phyloP scores from a whole-genome alignment of 345 rosid genomes.

The Nasturtium officinale region DNA sequence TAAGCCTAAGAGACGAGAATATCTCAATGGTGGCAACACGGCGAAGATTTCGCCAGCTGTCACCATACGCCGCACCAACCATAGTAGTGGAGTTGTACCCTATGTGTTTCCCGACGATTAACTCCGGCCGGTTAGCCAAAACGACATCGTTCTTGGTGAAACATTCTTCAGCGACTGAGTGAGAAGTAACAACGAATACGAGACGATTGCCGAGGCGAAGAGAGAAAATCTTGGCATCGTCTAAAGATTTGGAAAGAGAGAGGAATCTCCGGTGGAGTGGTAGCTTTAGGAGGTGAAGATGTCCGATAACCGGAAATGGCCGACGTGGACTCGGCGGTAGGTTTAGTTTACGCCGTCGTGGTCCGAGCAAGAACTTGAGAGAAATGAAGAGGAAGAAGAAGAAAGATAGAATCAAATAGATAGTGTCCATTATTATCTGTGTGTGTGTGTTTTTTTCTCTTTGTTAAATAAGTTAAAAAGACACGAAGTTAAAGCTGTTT shows the following conservation, averaged over 20 bases:
- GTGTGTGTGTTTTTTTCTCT: neutral
- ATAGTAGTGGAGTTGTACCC: slow-evolving; percentile 49
- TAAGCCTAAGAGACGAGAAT: slow-evolving; percentile 49
- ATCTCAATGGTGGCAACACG: slow-evolving; percentile 48
- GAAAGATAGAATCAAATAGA: neutral
- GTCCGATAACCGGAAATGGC: slow-evolving; percentile 27
- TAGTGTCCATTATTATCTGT: slow-evolving; percentile 19
- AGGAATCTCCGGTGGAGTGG: slow-evolving; percentile 37
- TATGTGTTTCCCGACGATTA: slow-evolving; percentile 36
- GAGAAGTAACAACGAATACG: slow-evolving; percentile 49
- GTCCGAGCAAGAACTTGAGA: neutral
- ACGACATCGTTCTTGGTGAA: slow-evolving; percentile 47
- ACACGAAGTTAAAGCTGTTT: neutral
- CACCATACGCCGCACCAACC: slow-evolving; percentile 44
- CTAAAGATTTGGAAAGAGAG: slow-evolving; percentile 32
- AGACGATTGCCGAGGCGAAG: slow-evolving; percentile 51
- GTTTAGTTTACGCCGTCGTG: slow-evolving; percentile 32
- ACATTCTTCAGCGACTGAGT: slow-evolving; percentile 47
- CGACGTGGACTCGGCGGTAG: slow-evolving; percentile 51
- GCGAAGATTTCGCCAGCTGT: slow-evolving; percentile 62
- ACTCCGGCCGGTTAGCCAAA: slow-evolving; percentile 52
- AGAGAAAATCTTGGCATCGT: slow-evolving; percentile 43
- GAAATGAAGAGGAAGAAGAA: slow-evolving; percentile 15
- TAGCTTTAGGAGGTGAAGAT: slow-evolving; percentile 36
- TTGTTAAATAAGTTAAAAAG: neutral